phyloP scores from a whole-genome alignment of 306 rosid genomes.

The Cicer bijugum region DNA sequence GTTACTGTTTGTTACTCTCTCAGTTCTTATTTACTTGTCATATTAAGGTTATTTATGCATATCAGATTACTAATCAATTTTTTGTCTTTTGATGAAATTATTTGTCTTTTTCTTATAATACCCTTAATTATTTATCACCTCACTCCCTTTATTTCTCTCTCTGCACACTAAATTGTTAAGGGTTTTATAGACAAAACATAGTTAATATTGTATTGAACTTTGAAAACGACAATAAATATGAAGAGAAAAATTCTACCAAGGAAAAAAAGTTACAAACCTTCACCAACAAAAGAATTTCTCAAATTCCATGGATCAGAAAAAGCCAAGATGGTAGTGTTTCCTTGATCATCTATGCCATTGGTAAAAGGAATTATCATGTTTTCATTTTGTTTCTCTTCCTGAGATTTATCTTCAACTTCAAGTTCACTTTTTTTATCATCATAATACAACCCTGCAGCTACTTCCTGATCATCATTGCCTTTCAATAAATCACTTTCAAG shows the following conservation, averaged over 20 bases:
- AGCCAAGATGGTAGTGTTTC: conserved; percentile 26
- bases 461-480: conserved; percentile 31
- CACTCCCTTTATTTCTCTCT: too few relatives aligned
- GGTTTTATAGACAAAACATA: too few relatives aligned
- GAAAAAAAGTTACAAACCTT: conserved; percentile 37
- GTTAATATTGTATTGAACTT: too few relatives aligned
- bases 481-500: conserved; percentile 37
- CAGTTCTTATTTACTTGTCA: not conserved
- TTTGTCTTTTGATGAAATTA: too few relatives aligned
- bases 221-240: too few relatives aligned
- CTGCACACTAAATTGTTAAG: too few relatives aligned
- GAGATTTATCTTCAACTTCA: conserved; percentile 38
- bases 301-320: conserved; percentile 24
- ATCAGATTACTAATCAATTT: too few relatives aligned
- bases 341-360: conserved; percentile 19
- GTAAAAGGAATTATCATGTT: not conserved
- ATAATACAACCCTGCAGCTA: conserved; percentile 7
- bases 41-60: too few relatives aligned
- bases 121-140: too few relatives aligned
- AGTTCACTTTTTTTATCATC: conserved; percentile 24
- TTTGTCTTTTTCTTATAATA: too few relatives aligned
- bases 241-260: not conserved
- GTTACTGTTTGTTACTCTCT: not conserved
- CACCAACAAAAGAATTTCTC: conserved; percentile 27
- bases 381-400: conserved; percentile 23